Percentiles rank a stretch among this genome's conserved stretches.
Evolutionary conservation across 768 basidiomycete genomes (phyloP).

Genomic region (Cyclocybe aegerita): DNA sequence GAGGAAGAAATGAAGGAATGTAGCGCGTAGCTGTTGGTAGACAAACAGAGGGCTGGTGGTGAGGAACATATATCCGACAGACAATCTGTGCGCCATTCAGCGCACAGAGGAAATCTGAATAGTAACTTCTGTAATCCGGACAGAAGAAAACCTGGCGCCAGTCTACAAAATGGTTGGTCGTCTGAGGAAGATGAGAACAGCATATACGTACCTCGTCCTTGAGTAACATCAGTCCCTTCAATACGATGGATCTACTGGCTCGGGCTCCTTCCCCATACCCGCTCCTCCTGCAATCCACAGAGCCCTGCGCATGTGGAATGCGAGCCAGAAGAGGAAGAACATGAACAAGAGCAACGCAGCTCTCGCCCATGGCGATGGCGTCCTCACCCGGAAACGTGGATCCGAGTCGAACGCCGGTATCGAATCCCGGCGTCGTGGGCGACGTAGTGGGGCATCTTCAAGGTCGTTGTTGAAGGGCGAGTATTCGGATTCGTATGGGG

Average conservation of each 20-base stretch:
- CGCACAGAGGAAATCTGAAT: no score
- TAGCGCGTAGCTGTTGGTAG: no score
- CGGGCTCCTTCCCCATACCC: slow-evolving; percentile 12
- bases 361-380: slow-evolving; percentile 53
- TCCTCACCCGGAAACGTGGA: slow-evolving; percentile 48
- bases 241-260: slow-evolving; percentile 20
- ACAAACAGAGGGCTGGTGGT: no score
- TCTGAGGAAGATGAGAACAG: no score
- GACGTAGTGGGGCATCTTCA: slow-evolving; percentile 16
- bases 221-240: neutral
- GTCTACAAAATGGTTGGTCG: no score
- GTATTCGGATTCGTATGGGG: slow-evolving; percentile 14
- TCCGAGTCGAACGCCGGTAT: slow-evolving; percentile 30
- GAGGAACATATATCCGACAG: no score
- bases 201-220: no score
- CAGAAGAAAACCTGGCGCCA: no score
- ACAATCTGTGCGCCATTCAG: no score
- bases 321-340: slow-evolving; percentile 38
- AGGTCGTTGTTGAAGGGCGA: slow-evolving; percentile 12
- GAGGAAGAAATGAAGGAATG: no score
- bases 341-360: slow-evolving; percentile 43
- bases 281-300: slow-evolving; percentile 22
- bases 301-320: slow-evolving; percentile 26
- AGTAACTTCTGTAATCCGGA: no score
- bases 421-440: slow-evolving; percentile 12